A percentile compares a stretch with the other conserved stretches of the same genome.
phyloP scores from a whole-genome alignment of 2,329 filamentous ascomycete species.

The Aureobasidium pullulans region DNA sequence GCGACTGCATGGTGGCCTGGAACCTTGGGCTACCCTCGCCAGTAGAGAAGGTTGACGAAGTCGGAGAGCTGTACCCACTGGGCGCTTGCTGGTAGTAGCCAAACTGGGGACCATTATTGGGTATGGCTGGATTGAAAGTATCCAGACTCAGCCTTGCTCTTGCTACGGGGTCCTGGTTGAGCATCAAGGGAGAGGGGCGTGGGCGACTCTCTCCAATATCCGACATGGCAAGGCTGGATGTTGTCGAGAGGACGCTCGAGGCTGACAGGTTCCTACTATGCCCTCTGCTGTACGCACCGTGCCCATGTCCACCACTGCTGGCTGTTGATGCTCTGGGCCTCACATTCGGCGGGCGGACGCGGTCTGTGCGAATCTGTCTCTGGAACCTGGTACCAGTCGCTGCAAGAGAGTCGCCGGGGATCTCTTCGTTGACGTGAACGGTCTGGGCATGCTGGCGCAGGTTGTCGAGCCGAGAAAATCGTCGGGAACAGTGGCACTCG shows the following conservation, averaged over 20 bases:
- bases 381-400: conserved; percentile 90
- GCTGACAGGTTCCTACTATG: conserved; percentile 81
- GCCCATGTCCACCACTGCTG: conserved; percentile 49
- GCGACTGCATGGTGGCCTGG: conserved; percentile 62
- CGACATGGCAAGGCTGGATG: conserved; percentile 59
- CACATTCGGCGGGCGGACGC: conserved; percentile 64
- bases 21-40: conserved; percentile 71
- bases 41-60: conserved; percentile 73
- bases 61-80: conserved; percentile 72
- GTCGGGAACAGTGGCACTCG: conserved; percentile 86
- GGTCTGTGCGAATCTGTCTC: conserved; percentile 80
- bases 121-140: conserved; percentile 52
- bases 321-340: conserved; percentile 71
- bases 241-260: conserved; percentile 74
- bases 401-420: conserved; percentile 85
- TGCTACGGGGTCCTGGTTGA: conserved; percentile 59
- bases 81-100: conserved; percentile 61
- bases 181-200: conserved; percentile 73
- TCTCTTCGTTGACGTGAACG: conserved; percentile 95
- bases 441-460: conserved; percentile 88
- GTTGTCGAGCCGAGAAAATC: conserved; percentile 92
- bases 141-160: conserved; percentile 62
- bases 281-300: conserved; percentile 60
- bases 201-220: conserved; percentile 55
- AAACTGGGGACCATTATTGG: conserved; percentile 57